These are phyloP conservation scores for Acanthamoeba royreba DNA, from an alignment of 208 protist genomes.

Conservation along the genomic window DNA sequence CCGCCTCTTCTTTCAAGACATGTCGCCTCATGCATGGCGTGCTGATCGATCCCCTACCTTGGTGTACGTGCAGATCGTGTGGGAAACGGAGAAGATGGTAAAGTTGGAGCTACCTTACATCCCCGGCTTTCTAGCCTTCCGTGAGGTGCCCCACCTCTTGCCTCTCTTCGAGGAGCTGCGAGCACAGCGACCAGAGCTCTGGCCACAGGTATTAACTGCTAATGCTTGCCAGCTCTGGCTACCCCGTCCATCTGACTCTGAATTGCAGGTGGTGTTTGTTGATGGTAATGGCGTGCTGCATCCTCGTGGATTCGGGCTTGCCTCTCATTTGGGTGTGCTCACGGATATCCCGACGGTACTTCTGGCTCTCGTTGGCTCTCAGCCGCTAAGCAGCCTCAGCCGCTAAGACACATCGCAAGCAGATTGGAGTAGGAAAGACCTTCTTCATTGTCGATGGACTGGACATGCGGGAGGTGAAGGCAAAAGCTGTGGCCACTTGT, in stretches of 20 bases:
- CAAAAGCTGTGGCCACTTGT: background rate
- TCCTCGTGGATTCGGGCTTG: conserved; percentile 87
- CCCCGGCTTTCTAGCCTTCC: conserved; percentile 93
- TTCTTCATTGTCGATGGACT: conserved; percentile 87
- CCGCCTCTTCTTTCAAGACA: too few species aligned
- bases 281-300: conserved; percentile 95
- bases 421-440: conserved; percentile 77
- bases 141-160: conserved; percentile 83
- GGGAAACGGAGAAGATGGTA: conserved; percentile 65
- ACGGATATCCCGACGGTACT: conserved; percentile 89
- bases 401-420: too few species aligned
- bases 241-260: too few species aligned
- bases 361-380: too few species aligned
- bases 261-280: conserved; percentile 90
- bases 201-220: conserved; percentile 48
- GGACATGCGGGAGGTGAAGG: conserved; percentile 41
- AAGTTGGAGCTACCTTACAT: conserved; percentile 86
- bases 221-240: too few species aligned
- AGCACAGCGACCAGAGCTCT: conserved; percentile 52
- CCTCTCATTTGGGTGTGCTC: conserved; percentile 91
- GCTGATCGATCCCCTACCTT: too few species aligned
- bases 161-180: conserved; percentile 56
- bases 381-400: too few species aligned
- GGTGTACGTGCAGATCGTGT: too few species aligned
- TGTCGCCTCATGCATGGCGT: too few species aligned